A percentile compares a stretch with the other conserved stretches of the same genome.
phyloP scores from a whole-genome alignment of 2,329 filamentous ascomycete species.

The Epichloe uncinata region DNA sequence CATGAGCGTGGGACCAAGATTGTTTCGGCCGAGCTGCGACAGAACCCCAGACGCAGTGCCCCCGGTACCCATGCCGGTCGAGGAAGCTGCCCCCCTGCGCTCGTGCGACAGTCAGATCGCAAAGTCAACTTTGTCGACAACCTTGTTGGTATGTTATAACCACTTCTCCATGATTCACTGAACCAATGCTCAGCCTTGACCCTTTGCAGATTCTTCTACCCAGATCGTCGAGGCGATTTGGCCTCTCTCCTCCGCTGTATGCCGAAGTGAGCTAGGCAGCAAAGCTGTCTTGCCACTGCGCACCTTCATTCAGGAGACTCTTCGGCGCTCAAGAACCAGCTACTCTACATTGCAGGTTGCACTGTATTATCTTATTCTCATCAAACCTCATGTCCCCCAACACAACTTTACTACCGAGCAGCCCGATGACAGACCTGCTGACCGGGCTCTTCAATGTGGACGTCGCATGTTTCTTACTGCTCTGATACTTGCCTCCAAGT shows the following conservation, averaged over 20 bases:
- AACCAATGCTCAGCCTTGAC: slow-evolving; percentile 20
- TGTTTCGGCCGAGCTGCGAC: slow-evolving; percentile 48
- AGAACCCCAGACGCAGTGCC: slow-evolving; percentile 47
- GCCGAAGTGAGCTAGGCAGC: slow-evolving; percentile 56
- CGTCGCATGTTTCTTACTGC: slow-evolving; percentile 95
- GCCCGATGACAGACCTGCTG: slow-evolving; percentile 54
- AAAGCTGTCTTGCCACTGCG: slow-evolving; percentile 78
- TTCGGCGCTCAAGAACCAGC: slow-evolving; percentile 87
- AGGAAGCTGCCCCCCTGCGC: slow-evolving; percentile 54
- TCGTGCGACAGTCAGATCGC: slow-evolving; percentile 78
- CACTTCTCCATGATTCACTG: slow-evolving; percentile 7
- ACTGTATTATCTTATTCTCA: slow-evolving; percentile 87
- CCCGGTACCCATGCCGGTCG: slow-evolving; percentile 39
- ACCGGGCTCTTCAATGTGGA: slow-evolving; percentile 81
- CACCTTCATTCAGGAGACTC: slow-evolving; percentile 94
- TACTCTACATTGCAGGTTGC: slow-evolving; percentile 97
- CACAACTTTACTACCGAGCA: slow-evolving; percentile 82
- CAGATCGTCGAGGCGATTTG: slow-evolving; percentile 97
- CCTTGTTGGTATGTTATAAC: slow-evolving; percentile 75
- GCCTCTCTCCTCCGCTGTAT: slow-evolving; percentile 74
- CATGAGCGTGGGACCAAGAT: slow-evolving; percentile 25
- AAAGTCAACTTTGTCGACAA: slow-evolving; percentile 94
- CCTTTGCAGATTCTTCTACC: slow-evolving; percentile 71
- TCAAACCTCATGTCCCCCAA: slow-evolving; percentile 77
- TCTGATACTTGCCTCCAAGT: slow-evolving; percentile 92